Base-by-base conservation (phyloP, 495 filamentous ascomycete species). In the Letharia columbiana region DNA sequence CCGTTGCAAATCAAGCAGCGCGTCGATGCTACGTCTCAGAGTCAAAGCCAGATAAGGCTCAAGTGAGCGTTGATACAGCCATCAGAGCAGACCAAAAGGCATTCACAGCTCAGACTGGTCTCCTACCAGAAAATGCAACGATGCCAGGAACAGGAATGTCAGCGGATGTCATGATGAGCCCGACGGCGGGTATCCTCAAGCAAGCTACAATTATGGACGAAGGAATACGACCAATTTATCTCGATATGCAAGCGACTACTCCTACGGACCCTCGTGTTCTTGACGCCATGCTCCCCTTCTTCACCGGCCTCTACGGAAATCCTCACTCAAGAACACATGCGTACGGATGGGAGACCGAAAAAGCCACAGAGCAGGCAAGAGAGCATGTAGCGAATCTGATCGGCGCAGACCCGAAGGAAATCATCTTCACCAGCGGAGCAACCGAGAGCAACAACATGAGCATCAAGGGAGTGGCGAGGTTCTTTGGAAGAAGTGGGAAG, bases 391-490 rank as follows among this genome's bases (percentile, higher is more conserved):
- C 94, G 11, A 82, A 82, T 31, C 80, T 98, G 50, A 92, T 98
- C 66, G 94, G 95, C 40, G 95, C 94, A 18, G 90, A 98, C 73
- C 81, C 94, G 10, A 98, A 98, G 77, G 94, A 98, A 72, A 98
- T 98, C 67, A 94, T 98, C 73, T 98, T 97, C 77, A 98, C 94
- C 10, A 96, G 91, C 69, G 94, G 94, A 64, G 94, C 94, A 28
- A 98, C 94, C 1, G 94, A 98, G 81, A 96, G 91, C 74, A 98
- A 98, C 79, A 98, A 98, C 72, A 98, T 98, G 94, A 95, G 90
- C 73, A 89, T 98, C 81, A 98, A 98, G 78, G 94, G 94, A 63
- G 94, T 98, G 35, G 93, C 94, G 13, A 81, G 92, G 37, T 98
- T 98, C 77, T 97, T 97, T 76, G 89, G 89, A 63, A 82, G 90